phyloP scores from a whole-genome alignment of 345 rosid species.

The Arabis hirsuta region DNA sequence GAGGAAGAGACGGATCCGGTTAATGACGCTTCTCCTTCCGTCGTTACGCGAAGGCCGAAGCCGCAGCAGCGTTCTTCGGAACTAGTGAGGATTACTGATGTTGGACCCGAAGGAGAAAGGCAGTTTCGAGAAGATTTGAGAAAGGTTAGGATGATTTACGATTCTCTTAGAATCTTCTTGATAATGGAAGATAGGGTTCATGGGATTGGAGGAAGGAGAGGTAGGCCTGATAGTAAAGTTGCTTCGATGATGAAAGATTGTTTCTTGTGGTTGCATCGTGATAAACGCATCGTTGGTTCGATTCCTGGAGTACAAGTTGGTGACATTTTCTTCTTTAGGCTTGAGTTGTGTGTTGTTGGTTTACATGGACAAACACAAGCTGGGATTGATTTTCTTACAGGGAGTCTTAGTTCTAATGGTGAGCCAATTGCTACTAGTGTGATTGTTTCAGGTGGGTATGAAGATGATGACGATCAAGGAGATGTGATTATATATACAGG shows the following conservation, averaged over 20 bases:
- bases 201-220: slow-evolving; percentile 44
- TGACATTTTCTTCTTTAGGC: slow-evolving; percentile 75
- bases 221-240: slow-evolving; percentile 58
- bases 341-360: slow-evolving; percentile 85
- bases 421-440: slow-evolving; percentile 90
- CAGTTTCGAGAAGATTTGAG: slow-evolving; percentile 66
- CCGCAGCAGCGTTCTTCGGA: slow-evolving; percentile 56
- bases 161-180: slow-evolving; percentile 58
- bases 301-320: slow-evolving; percentile 82
- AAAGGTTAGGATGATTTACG: slow-evolving; percentile 67
- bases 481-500: slow-evolving; percentile 77
- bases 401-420: slow-evolving; percentile 67
- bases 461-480: slow-evolving; percentile 80
- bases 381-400: slow-evolving; percentile 79
- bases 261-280: slow-evolving; percentile 74
- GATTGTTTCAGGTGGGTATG: slow-evolving; percentile 89
- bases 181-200: slow-evolving; percentile 49
- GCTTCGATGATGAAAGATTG: slow-evolving; percentile 65
- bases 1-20: slow-evolving; percentile 27
- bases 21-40: slow-evolving; percentile 20
- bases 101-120: slow-evolving; percentile 57
- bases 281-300: slow-evolving; percentile 82
- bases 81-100: slow-evolving; percentile 76
- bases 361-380: slow-evolving; percentile 86
- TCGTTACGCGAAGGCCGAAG: slow-evolving; percentile 40